phyloP scores from a whole-genome alignment of 108 stramenopile species.

The Nannochloropsis salina region DNA sequence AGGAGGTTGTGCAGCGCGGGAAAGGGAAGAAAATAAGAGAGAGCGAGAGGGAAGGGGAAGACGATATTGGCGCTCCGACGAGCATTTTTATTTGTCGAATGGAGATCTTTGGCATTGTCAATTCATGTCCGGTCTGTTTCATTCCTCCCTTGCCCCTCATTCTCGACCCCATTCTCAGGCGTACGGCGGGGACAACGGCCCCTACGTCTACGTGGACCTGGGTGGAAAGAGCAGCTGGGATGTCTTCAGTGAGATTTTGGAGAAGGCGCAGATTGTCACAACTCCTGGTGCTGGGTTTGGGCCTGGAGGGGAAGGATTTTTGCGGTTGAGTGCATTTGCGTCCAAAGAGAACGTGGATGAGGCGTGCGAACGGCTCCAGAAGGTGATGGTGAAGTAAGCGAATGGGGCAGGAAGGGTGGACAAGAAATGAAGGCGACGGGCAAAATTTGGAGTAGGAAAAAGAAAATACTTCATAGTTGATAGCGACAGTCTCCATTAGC shows the following conservation, averaged over 20 bases:
- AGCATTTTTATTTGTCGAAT: conserved; percentile 38
- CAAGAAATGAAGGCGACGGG: not conserved
- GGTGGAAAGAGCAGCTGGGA: conserved; percentile 77
- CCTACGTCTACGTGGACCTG: conserved; percentile 86
- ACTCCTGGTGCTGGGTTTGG: conserved; percentile 97
- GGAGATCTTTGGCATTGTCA: conserved; percentile 66
- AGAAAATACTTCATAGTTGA: too few species aligned
- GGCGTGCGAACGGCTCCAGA: conserved; percentile 76
- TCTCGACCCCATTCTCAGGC: conserved; percentile 45
- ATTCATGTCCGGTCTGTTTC: not conserved
- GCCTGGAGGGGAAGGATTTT: conserved; percentile 92
- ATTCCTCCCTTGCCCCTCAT: not conserved
- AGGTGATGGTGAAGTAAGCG: conserved; percentile 55
- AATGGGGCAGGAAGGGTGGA: not conserved
- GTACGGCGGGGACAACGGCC: conserved; percentile 85
- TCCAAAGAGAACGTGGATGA: conserved; percentile 76
- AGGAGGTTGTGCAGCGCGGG: not conserved
- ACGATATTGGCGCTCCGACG: not conserved
- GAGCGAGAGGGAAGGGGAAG: not conserved
- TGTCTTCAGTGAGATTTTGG: conserved; percentile 80
- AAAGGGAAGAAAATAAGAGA: not conserved
- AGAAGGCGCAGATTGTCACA: conserved; percentile 86
- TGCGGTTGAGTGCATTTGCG: conserved; percentile 87
- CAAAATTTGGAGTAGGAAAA: not conserved
- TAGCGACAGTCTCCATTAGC: too few species aligned